phyloP scores from a whole-genome alignment of 768 basidiomycete genomes.

The Podaxis rugospora region DNA sequence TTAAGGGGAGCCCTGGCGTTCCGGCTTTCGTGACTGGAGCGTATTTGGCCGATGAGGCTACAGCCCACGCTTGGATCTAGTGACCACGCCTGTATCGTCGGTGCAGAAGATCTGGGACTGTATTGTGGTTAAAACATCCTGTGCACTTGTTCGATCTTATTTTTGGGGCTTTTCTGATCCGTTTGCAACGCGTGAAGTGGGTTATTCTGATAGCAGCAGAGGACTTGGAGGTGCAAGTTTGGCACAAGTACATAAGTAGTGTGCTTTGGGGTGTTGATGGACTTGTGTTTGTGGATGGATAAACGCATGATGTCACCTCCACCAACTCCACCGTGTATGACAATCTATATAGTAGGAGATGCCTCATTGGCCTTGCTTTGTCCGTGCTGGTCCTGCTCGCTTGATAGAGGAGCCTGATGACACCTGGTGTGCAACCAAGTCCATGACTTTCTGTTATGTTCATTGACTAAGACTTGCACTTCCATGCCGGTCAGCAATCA shows the following conservation, averaged over 20 bases:
- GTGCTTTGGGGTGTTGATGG: not conserved
- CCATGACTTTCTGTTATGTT: not conserved
- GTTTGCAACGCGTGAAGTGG: not conserved
- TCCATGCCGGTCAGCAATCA: not conserved
- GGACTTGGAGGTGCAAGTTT: too few species aligned
- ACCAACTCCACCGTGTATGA: not conserved
- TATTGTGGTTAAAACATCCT: not conserved
- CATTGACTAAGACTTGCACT: not conserved
- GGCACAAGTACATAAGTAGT: too few species aligned
- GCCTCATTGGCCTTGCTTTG: not conserved
- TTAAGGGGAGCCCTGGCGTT: not conserved
- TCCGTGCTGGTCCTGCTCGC: not conserved
- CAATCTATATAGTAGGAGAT: too few species aligned
- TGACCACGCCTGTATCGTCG: not conserved
- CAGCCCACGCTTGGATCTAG: not conserved
- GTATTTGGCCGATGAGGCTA: too few species aligned
- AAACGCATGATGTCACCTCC: not conserved
- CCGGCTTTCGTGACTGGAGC: not conserved
- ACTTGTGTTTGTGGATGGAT: not conserved
- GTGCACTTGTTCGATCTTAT: not conserved
- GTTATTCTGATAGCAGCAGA: too few species aligned
- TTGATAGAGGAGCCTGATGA: too few species aligned
- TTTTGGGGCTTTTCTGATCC: not conserved
- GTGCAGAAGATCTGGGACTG: not conserved
- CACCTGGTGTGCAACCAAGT: not conserved